phyloP scores from a whole-genome alignment of 176 grass and related monocot species.

The Guadua angustifolia region DNA sequence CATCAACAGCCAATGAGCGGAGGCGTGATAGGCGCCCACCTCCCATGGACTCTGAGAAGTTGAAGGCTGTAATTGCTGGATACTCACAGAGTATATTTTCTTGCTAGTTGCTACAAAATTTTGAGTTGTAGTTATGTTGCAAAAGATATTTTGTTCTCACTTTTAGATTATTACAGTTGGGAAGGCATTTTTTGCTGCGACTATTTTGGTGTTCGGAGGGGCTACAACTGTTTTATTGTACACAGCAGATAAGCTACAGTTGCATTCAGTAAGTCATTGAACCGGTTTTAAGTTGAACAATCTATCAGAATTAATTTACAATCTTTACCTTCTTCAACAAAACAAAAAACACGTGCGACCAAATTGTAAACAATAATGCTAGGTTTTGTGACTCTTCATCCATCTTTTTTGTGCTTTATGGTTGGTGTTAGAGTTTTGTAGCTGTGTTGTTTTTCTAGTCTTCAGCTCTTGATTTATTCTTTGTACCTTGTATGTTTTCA shows the following conservation, averaged over 20 bases:
- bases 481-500: background rate
- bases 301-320: slow-evolving; percentile 9
- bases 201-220: slow-evolving; percentile 82
- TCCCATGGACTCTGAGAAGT: slow-evolving; percentile 71
- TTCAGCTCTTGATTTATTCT: background rate
- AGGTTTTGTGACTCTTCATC: background rate
- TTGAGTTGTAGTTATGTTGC: slow-evolving; percentile 5
- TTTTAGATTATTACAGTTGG: slow-evolving; percentile 64
- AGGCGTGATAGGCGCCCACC: slow-evolving; percentile 61
- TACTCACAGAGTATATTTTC: slow-evolving; percentile 70
- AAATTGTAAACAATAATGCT: background rate
- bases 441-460: background rate
- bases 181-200: slow-evolving; percentile 77
- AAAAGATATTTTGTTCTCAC: slow-evolving; percentile 8
- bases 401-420: slow-evolving; percentile 3
- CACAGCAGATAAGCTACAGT: slow-evolving; percentile 68
- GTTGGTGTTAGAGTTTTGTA: background rate
- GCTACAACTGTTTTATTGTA: slow-evolving; percentile 52
- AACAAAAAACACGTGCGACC: background rate
- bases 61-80: slow-evolving; percentile 74
- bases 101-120: background rate
- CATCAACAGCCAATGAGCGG: slow-evolving; percentile 84
- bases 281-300: slow-evolving; percentile 8
- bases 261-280: slow-evolving; percentile 76
- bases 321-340: background rate